Percentiles rank a stretch among this genome's conserved stretches.
Conservation (phyloP, 2,329 filamentous ascomycete genomes). For the Akanthomyces dipterigenus region DNA sequence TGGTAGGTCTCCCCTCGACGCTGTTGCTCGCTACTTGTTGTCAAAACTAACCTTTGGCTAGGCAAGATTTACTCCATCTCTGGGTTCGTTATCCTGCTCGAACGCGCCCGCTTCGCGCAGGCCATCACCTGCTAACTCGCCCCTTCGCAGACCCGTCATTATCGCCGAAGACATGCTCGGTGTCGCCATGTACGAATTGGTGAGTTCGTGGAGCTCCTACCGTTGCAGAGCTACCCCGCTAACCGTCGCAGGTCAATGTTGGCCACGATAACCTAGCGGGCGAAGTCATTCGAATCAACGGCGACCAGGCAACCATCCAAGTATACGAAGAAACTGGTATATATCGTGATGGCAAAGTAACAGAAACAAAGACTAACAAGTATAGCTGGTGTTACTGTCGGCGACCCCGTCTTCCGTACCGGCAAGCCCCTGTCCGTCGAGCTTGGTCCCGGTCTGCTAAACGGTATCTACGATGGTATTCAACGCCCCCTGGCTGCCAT, state of each 20-base stretch:
- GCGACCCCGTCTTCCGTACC: constrained; percentile 84
- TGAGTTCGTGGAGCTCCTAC: constrained; percentile 34
- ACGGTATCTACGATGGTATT: constrained; percentile 99
- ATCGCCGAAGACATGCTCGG: constrained; percentile 98
- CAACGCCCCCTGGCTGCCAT: constrained; percentile 90
- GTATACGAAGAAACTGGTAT: constrained; percentile 98
- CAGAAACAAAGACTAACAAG: constrained; percentile 12
- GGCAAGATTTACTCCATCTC: constrained; percentile 58
- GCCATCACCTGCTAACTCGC: constrained; percentile 24
- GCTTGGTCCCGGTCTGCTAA: constrained; percentile 91
- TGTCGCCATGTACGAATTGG: constrained; percentile 99
- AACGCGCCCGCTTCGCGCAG: background rate
- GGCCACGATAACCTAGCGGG: constrained; percentile 88
- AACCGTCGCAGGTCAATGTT: constrained; percentile 66
- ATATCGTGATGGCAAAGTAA: constrained; percentile 18
- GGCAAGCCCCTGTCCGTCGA: constrained; percentile 97
- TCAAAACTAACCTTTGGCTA: constrained; percentile 19
- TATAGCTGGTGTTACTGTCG: constrained; percentile 85
- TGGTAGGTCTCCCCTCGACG: constrained; percentile 27
- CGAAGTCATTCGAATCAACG: constrained; percentile 96
- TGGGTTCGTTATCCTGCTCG: constrained; percentile 41
- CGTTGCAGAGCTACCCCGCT: constrained; percentile 6
- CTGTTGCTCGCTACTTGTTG: background rate
- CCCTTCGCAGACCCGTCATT: constrained; percentile 67
- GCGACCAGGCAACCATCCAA: constrained; percentile 93